Evolutionary conservation across 441 rosid genomes (phyloP).

Genomic region (Populus hybrid): DNA sequence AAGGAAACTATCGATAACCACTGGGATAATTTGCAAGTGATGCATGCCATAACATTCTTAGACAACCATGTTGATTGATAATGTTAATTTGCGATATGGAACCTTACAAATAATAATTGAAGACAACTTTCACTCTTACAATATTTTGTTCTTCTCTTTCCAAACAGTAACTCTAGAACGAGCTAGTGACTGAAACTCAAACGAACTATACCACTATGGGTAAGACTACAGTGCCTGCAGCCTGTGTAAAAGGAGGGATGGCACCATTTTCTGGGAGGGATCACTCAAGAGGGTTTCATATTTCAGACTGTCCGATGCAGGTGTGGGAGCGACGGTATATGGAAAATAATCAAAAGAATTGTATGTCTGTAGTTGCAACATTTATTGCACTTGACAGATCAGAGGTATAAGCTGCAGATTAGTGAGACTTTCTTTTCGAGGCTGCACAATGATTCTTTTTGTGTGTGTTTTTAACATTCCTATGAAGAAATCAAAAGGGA

Average conservation of each 20-base stretch:
- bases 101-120: neutral
- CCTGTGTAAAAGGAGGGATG: neutral
- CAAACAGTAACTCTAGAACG: neutral
- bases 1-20: too few relatives aligned
- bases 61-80: neutral
- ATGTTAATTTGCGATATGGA: neutral
- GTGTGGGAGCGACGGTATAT: conserved; percentile 3
- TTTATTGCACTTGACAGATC: neutral
- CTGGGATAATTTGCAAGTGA: neutral
- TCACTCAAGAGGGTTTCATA: neutral
- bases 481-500: neutral
- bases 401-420: neutral
- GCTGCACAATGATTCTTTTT: neutral
- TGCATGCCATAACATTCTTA: neutral
- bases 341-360: neutral
- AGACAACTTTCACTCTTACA: neutral
- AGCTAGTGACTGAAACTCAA: neutral
- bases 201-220: neutral
- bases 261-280: neutral
- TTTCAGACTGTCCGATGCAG: neutral
- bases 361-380: neutral
- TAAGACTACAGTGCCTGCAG: neutral
- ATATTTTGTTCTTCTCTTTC: neutral
- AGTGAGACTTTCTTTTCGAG: neutral
- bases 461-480: neutral